Conservation (phyloP, 1,284 basidiomycete species). For the Ceratobasidium theobromae region DNA sequence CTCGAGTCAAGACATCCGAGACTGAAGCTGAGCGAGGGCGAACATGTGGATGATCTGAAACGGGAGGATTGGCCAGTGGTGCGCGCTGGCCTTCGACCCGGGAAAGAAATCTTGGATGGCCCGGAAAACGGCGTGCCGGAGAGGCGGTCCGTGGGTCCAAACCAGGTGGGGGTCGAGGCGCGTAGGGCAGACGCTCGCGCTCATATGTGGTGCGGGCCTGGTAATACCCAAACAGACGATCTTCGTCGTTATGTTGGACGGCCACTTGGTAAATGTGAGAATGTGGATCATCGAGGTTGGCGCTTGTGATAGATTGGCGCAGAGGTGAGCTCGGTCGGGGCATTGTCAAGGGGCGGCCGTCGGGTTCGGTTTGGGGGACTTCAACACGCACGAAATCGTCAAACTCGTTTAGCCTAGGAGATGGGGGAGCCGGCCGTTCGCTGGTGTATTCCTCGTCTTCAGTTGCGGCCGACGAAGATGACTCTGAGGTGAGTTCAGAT, state of each 20-base stretch:
- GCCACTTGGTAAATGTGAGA: neutral
- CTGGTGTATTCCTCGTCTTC: slow-evolving; percentile 19
- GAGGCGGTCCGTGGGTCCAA: neutral
- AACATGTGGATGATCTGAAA: neutral
- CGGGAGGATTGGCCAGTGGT: neutral
- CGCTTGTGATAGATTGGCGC: slow-evolving; percentile 8
- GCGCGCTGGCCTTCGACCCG: slow-evolving; percentile 14
- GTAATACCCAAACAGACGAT: slow-evolving; percentile 19
- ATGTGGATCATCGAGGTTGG: neutral
- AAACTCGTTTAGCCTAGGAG: neutral
- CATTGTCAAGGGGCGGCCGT: neutral
- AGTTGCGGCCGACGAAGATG: slow-evolving; percentile 6
- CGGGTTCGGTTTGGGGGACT: slow-evolving; percentile 1
- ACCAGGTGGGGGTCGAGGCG: neutral
- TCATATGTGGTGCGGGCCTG: neutral
- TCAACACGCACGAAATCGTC: slow-evolving; percentile 29
- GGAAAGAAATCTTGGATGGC: slow-evolving; percentile 2
- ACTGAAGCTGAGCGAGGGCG: slow-evolving; percentile 22
- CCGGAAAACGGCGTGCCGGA: slow-evolving; percentile 1
- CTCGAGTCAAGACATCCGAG: slow-evolving; percentile 3
- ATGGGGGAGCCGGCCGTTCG: neutral
- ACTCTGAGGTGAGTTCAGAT: slow-evolving; percentile 17
- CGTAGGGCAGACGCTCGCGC: neutral
- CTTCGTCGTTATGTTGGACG: slow-evolving; percentile 10
- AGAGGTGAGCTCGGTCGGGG: slow-evolving; percentile 16